A percentile compares a stretch with the other conserved stretches of the same genome.
Evolutionary conservation across 352 stramenopile genomes (phyloP).

Genomic region (Globisporangium spinosum): DNA sequence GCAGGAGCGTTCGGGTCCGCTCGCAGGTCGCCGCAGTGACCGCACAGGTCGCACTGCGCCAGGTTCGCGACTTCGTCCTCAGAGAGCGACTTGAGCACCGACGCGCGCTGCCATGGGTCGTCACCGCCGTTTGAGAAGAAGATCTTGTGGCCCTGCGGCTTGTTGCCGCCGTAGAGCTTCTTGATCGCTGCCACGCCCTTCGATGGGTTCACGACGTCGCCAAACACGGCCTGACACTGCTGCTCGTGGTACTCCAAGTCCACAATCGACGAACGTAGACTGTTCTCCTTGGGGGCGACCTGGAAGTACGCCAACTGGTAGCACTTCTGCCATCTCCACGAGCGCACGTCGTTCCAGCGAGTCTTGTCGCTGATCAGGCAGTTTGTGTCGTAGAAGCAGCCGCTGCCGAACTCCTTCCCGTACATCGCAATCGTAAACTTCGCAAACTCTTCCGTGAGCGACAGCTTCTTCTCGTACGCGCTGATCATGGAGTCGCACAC

Average conservation of each 20-base stretch:
- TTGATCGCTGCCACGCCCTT: slow-evolving; percentile 55
- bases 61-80: slow-evolving; percentile 63
- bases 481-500: slow-evolving; percentile 61
- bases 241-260: slow-evolving; percentile 75
- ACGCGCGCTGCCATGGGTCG: slow-evolving; percentile 84
- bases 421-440: slow-evolving; percentile 82
- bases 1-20: slow-evolving; percentile 42
- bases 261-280: slow-evolving; percentile 62
- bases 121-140: slow-evolving; percentile 85
- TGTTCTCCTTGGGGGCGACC: slow-evolving; percentile 53
- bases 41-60: slow-evolving; percentile 75
- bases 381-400: slow-evolving; percentile 83
- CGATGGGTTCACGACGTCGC: slow-evolving; percentile 54
- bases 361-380: slow-evolving; percentile 47
- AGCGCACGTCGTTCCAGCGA: slow-evolving; percentile 71
- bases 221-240: slow-evolving; percentile 77
- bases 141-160: slow-evolving; percentile 69
- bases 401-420: slow-evolving; percentile 64
- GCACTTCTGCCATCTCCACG: slow-evolving; percentile 89
- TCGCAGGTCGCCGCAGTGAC: slow-evolving; percentile 76
- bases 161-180: slow-evolving; percentile 70
- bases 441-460: slow-evolving; percentile 66
- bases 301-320: slow-evolving; percentile 87
- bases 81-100: slow-evolving; percentile 50
- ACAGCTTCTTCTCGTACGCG: slow-evolving; percentile 45